These are phyloP conservation scores for Evernia prunastri DNA, from an alignment of 495 filamentous ascomycete genomes.

Conservation along the genomic window DNA sequence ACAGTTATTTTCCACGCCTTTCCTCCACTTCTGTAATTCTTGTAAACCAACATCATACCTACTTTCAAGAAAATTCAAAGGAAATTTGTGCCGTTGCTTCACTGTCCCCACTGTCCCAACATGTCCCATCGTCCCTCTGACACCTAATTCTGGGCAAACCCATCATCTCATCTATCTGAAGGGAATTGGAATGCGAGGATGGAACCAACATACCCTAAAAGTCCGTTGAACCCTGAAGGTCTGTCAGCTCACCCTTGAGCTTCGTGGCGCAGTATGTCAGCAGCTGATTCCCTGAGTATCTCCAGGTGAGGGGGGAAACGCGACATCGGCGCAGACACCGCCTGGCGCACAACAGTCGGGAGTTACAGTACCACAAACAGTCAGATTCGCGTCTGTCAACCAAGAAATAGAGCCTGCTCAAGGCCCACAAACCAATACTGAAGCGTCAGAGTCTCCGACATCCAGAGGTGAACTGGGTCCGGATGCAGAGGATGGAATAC, in stretches of 20 bases:
- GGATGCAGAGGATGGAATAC: conserved; percentile 58
- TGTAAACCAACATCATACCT: neutral
- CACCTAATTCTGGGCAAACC: conserved; percentile 1
- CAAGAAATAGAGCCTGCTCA: conserved; percentile 65
- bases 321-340: conserved; percentile 23
- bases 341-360: conserved; percentile 1
- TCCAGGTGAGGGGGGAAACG: conserved; percentile 23
- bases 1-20: neutral
- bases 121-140: conserved; percentile 4
- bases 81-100: neutral
- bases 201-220: neutral
- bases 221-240: conserved; percentile 5
- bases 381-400: conserved; percentile 75
- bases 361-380: conserved; percentile 40
- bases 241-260: neutral
- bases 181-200: neutral
- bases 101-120: conserved; percentile 5
- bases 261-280: conserved; percentile 8
- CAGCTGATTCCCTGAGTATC: conserved; percentile 14
- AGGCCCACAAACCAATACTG: conserved; percentile 33
- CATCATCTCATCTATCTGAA: neutral
- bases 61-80: too few relatives aligned
- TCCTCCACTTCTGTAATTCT: neutral
- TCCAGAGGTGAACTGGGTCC: conserved; percentile 35
- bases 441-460: conserved; percentile 31